Evolutionary conservation across 768 basidiomycete genomes (phyloP), one percentile per base, ranked within the genome.

Genomic region (Naganishia antarctica): DNA sequence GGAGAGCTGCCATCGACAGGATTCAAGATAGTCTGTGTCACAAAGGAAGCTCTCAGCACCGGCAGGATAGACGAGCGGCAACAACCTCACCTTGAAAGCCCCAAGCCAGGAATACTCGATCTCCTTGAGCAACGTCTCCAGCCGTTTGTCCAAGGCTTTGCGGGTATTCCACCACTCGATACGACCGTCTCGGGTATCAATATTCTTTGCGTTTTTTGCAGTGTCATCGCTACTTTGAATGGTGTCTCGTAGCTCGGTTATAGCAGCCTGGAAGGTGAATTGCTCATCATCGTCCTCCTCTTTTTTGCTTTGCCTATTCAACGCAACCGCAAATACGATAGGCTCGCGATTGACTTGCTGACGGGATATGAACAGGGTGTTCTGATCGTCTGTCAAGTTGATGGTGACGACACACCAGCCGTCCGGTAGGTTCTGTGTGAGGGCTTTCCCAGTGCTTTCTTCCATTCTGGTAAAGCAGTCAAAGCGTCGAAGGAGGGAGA

Each of bases 51-150:
- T 31, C 29, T 23, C 49, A 18, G 9, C 49, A 23, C 15, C 25
- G 13, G 18, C 18, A 29, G 23, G 71, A 88, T 86, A 0, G 86
- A 86, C 88, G 88, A 25, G 3, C 28, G 3, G 15, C 21, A 7
- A 26, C n/a, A 23, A 40, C 26, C 23, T n/a, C n/a, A 70, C 93
- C 85, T 97, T 98, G 84, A 96, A 97, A 23, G 88, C 91, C 0
- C 96, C 94, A 2, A 99, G 81, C 96, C 96, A 98, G 72, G 89
- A 91, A 70, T 89, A 92, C 74, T 98, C 96, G 46, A 99, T 86
- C 68, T 87, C 90, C 68, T 85, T 84, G 34, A 96, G 75, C 6
- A 99, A 77, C 31, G 84, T 84, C 63, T 84, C 81, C 71, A 99
- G 74, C 25, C 91, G 83, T 49, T 80, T 80, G 71, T 98, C 92